Conservation (phyloP, 257 asterid genomes). For the Rhazya stricta region DNA sequence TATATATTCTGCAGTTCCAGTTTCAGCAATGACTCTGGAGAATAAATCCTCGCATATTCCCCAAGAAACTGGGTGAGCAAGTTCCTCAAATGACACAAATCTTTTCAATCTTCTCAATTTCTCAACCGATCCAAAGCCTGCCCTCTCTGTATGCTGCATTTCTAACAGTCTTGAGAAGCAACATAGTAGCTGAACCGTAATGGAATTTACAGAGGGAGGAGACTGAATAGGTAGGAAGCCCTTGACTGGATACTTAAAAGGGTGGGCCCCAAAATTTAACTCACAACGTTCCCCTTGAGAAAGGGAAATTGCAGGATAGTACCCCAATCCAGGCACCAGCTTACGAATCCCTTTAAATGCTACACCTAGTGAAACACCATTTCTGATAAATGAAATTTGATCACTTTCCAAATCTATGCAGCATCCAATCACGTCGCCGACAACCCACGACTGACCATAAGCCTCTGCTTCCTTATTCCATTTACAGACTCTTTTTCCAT, state of each 20-base stretch:
- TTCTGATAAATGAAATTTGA: conserved; percentile 68
- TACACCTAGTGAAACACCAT: conserved; percentile 86
- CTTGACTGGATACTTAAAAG: conserved; percentile 74
- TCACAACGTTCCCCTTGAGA: conserved; percentile 97
- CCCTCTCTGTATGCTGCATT: conserved; percentile 48
- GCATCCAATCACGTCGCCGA: conserved; percentile 94
- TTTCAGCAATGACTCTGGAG: conserved; percentile 41
- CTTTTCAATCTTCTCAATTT: conserved; percentile 72
- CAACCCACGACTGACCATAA: conserved; percentile 95
- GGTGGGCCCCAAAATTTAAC: conserved; percentile 79
- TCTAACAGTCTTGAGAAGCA: conserved; percentile 74
- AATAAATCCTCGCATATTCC: conserved; percentile 70
- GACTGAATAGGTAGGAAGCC: conserved; percentile 75
- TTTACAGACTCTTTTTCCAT: conserved; percentile 83
- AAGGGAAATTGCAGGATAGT: conserved; percentile 90
- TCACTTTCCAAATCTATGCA: conserved; percentile 81
- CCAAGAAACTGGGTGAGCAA: conserved; percentile 58
- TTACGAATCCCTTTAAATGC: conserved; percentile 83
- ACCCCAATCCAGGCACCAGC: conserved; percentile 96
- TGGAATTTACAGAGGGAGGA: conserved; percentile 47
- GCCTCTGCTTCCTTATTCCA: conserved; percentile 78
- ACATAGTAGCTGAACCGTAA: conserved; percentile 51
- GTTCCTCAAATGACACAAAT: conserved; percentile 67
- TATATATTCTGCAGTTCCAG: conserved; percentile 50
- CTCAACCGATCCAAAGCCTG: conserved; percentile 60